Evolutionary conservation across 2,329 filamentous ascomycete genomes (phyloP).

Genomic region (Periconia macrospinosa): DNA sequence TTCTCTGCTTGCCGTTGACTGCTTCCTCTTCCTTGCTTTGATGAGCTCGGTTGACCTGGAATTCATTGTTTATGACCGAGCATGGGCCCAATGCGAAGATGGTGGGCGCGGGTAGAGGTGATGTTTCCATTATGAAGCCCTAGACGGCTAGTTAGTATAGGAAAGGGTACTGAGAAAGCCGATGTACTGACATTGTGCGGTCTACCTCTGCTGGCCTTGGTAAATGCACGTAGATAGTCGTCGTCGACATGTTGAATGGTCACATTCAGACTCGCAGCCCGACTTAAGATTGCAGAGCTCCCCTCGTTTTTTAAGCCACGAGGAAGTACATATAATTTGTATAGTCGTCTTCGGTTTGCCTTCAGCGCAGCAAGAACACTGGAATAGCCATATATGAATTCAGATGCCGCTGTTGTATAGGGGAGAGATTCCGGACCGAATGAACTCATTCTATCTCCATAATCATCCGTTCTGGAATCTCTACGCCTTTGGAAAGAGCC

Average conservation of each 20-base stretch:
- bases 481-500: too few species aligned
- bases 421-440: conserved; percentile 50
- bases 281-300: conserved; percentile 19
- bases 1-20: conserved; percentile 68
- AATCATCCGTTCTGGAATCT: too few species aligned
- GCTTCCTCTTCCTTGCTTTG: conserved; percentile 74
- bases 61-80: conserved; percentile 40
- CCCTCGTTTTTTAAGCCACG: conserved; percentile 20
- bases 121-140: conserved; percentile 84
- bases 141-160: conserved; percentile 19
- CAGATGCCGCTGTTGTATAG: conserved; percentile 82
- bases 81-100: conserved; percentile 61
- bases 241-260: conserved; percentile 61
- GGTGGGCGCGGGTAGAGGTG: conserved; percentile 74
- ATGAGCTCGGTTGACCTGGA: conserved; percentile 52
- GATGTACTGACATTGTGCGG: conserved; percentile 69
- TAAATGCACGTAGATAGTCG: conserved; percentile 68
- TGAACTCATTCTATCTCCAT: too few species aligned
- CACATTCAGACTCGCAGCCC: conserved; percentile 48
- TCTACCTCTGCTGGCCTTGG: conserved; percentile 79
- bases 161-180: background rate
- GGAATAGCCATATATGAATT: conserved; percentile 86
- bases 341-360: conserved; percentile 70
- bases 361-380: conserved; percentile 79
- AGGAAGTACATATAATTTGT: conserved; percentile 73